These are phyloP conservation scores for Verticillium tricorpus DNA, from an alignment of 2,329 filamentous ascomycete species.

Conservation along the genomic window DNA sequence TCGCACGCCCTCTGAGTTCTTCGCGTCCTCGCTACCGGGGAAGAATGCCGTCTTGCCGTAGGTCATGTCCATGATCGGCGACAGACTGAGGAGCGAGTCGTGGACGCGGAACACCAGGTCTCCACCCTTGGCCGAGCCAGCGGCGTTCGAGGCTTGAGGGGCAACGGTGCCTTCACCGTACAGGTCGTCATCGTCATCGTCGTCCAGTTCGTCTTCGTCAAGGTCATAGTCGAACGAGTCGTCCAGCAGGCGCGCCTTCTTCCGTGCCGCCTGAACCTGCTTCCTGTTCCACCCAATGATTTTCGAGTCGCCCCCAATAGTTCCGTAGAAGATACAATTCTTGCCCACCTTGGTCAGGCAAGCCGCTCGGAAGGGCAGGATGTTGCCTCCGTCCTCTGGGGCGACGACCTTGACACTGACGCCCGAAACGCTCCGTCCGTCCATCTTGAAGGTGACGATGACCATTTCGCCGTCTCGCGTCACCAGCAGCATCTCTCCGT, in stretches of 20 bases:
- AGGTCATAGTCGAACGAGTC: conserved; percentile 47
- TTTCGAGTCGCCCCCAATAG: conserved; percentile 75
- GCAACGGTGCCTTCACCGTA: conserved; percentile 42
- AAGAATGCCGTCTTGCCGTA: conserved; percentile 53
- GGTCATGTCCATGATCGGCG: conserved; percentile 71
- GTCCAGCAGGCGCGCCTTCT: conserved; percentile 56
- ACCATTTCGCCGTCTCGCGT: conserved; percentile 70
- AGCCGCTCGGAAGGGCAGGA: conserved; percentile 60
- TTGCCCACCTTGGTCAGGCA: conserved; percentile 66
- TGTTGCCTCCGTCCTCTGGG: conserved; percentile 55
- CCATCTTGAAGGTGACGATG: conserved; percentile 76
- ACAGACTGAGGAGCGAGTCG: conserved; percentile 72
- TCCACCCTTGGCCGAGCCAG: conserved; percentile 45
- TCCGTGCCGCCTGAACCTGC: conserved; percentile 54
- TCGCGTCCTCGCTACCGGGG: conserved; percentile 39
- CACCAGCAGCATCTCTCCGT: conserved; percentile 80
- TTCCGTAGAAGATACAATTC: conserved; percentile 76
- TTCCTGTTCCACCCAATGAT: conserved; percentile 76
- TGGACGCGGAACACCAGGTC: conserved; percentile 72
- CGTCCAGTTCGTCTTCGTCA: conserved; percentile 55
- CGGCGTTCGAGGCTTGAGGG: conserved; percentile 25
- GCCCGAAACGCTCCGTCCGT: conserved; percentile 87
- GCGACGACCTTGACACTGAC: conserved; percentile 67
- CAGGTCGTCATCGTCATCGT: conserved; percentile 56
- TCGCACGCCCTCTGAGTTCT: conserved; percentile 40